A percentile compares a stretch with the other conserved stretches of the same genome.
These are phyloP conservation scores for Lactifluus subvellereus DNA, from an alignment of 768 basidiomycete genomes.

Conservation along the genomic window DNA sequence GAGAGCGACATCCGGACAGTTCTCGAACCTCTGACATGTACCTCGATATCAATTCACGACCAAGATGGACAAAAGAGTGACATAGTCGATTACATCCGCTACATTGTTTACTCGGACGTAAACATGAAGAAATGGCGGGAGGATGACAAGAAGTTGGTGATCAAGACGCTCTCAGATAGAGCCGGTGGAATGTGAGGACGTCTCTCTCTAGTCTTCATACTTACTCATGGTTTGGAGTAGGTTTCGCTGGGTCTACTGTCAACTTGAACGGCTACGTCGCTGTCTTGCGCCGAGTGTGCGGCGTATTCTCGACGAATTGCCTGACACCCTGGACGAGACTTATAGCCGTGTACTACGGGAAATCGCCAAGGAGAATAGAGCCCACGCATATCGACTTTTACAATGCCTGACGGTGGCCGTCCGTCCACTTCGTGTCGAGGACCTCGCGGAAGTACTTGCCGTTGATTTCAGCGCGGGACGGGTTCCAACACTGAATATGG, in stretches of 20 bases:
- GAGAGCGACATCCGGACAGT: background rate
- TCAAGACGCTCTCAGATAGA: background rate
- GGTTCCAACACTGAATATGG: background rate
- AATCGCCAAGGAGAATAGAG: background rate
- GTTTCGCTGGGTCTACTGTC: slow-evolving; percentile 10
- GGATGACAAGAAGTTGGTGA: background rate
- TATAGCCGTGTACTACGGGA: background rate
- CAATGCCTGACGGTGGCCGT: background rate
- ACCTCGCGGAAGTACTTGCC: background rate
- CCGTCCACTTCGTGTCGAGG: background rate
- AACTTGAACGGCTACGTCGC: background rate
- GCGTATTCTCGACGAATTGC: background rate
- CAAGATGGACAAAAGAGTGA: background rate
- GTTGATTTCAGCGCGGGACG: background rate
- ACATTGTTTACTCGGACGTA: background rate
- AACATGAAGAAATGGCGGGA: background rate
- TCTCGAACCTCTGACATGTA: background rate
- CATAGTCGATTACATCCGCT: background rate
- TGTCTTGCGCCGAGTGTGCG: background rate
- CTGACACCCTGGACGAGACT: background rate
- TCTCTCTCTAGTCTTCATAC: background rate
- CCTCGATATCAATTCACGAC: background rate
- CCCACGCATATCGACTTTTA: background rate
- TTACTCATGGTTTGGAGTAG: background rate
- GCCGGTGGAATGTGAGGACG: slow-evolving; percentile 5